Percentiles rank a stretch among this genome's conserved stretches.
Evolutionary conservation across 768 basidiomycete genomes (phyloP).

Genomic region (Termitomyces sp.): DNA sequence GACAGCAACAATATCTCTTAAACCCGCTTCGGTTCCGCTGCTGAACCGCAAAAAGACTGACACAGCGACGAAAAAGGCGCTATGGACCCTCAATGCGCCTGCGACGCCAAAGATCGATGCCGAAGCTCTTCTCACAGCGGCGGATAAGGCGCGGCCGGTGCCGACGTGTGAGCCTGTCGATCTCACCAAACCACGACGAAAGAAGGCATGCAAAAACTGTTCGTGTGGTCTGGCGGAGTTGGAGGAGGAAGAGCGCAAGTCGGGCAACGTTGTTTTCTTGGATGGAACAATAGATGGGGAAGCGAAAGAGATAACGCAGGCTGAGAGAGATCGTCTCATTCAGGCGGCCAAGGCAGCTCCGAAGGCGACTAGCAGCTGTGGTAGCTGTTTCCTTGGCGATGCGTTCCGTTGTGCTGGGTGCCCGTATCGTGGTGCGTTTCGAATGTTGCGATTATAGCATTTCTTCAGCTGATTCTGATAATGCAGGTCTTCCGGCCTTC

Average conservation of each 20-base stretch:
- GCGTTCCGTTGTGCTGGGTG: slow-evolving; percentile 96
- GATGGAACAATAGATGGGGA: slow-evolving; percentile 61
- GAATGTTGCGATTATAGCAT: not conserved
- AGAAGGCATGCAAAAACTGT: slow-evolving; percentile 95
- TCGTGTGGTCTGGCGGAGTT: slow-evolving; percentile 95
- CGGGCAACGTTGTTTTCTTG: slow-evolving; percentile 62
- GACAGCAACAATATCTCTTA: slow-evolving; percentile 39
- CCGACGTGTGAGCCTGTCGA: slow-evolving; percentile 71
- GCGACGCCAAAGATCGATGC: slow-evolving; percentile 76
- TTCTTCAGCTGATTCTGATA: slow-evolving; percentile 6
- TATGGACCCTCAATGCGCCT: slow-evolving; percentile 80
- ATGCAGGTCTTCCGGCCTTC: slow-evolving; percentile 92
- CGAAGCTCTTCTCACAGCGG: slow-evolving; percentile 77
- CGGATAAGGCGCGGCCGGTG: slow-evolving; percentile 76
- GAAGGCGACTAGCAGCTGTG: slow-evolving; percentile 95
- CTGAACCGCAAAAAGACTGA: slow-evolving; percentile 52
- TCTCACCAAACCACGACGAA: slow-evolving; percentile 55
- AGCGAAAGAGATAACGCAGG: slow-evolving; percentile 51
- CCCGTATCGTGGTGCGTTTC: slow-evolving; percentile 87
- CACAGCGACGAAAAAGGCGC: slow-evolving; percentile 77
- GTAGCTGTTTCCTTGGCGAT: slow-evolving; percentile 96
- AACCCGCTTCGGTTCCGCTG: slow-evolving; percentile 45
- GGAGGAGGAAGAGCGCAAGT: slow-evolving; percentile 74
- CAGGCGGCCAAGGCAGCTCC: slow-evolving; percentile 68
- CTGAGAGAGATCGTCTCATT: slow-evolving; percentile 63